Evolutionary conservation across 805 yeast genomes (phyloP), one percentile per base, ranked within the genome.

Genomic region (Yarrowia sp.): DNA sequence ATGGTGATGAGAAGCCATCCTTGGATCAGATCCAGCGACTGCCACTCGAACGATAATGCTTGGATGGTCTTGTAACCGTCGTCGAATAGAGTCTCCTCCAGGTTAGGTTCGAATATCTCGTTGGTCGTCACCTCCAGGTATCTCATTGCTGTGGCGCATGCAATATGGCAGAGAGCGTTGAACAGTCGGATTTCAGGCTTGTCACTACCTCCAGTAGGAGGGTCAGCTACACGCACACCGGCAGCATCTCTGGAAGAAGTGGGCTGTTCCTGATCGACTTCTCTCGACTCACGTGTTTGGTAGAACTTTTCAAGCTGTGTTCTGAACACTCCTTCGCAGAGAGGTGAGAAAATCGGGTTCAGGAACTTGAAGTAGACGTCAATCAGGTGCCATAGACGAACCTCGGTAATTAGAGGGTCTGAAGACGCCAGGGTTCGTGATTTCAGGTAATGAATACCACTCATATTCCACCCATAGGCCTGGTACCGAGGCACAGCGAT

Each of bases 401-500:
- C 73, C 14, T 48, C 67, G 55, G 55, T 49, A 35, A 67, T 42
- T 26, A 63, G 53, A 14, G 43, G 53, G 75, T n/a, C 82, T 71
- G 56, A 80, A 76, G 45, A 71, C 48, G 19, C 71, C 67, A 70
- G 72, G 46, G 61, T 63, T 35, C 73, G 70, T 16, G 77, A 69
- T 36, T 74, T 73, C 19, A 86, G 70, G 73, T 85, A 87, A 72
- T 82, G 83, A 38, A 81, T 81, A 0, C 90, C 90, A n/a, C 83
- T 79, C 84, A 86, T 78, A 74, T 87, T 87, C 89, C 90, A 87
- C 15, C 89, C 89, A 72, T 85, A 87, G 64, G 81, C 83, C 73
- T 87, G 89, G n/a, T 82, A 78, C 56, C 89, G 75, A 5, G 89
- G 89, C n/a, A 83, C 70, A 12, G 76, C 72, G 14, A 85, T 74